Evolutionary conservation across 495 filamentous ascomycete genomes (phyloP), one percentile per base, ranked within the genome.

Genomic region (Aspergillus bridgeri): DNA sequence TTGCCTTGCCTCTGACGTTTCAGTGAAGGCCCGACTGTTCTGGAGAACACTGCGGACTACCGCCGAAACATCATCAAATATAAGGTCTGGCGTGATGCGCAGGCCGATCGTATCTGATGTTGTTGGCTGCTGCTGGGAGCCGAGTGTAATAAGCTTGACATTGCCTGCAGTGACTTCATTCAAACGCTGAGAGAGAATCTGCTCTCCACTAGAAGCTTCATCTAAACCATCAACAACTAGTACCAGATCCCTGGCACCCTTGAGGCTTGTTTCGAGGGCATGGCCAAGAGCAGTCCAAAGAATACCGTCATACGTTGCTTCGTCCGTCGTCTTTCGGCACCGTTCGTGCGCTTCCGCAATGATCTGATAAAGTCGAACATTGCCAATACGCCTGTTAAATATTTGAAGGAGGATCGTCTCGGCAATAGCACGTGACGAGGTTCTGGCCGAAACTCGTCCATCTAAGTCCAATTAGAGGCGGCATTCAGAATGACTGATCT

Each of bases 341-440:
- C 58, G 64, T 22, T 66, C 62, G 17, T 70, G 73, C 22, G 73
- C 64, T 38, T 74, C 67, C 0, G 60, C 54, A 5, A 75, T 60
- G n/a, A 70, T 71, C 20, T 69, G 61, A 29, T 74, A 67, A 1
- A 75, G 64, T 4, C 63, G 63, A 11, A 72, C 58, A 42, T 75
- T 75, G 1, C 73, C 73, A 52, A 75, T 74, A 18, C 69, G 65
- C 59, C 65, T 69, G 29, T 67, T 65, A 49, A 75, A 75, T 1
- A 75, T 60, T 55, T 75, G 73, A 20, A 56, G 66, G 8, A 75
- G 63, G 27, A 75, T 70, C 2, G 68, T 65, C 54, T 73, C 74
- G 5, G 57, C 67, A 24, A 64, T 52, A 17, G 56, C 60, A n/a
- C 52, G 46, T n/a, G 65, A 62, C 13, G 60, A 60, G 0, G 59